Conservation (phyloP, 768 basidiomycete genomes). For the Tulasnella calospora region DNA sequence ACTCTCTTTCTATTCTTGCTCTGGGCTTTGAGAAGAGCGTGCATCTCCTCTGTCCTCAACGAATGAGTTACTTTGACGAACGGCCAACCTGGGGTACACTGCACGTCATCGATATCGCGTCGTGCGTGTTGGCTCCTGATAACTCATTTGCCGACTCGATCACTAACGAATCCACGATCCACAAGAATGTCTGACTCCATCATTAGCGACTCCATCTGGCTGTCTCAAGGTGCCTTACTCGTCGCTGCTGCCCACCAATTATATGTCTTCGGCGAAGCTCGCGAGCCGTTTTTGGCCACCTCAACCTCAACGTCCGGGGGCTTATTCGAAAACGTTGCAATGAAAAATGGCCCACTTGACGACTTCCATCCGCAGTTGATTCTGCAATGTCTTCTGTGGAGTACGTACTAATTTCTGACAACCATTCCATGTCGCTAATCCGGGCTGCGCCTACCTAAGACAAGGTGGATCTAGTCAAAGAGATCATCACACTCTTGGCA, state of each 20-base stretch:
- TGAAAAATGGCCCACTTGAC: constrained; percentile 76
- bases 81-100: constrained; percentile 74
- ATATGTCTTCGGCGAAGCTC: constrained; percentile 63
- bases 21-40: constrained; percentile 77
- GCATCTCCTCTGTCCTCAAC: constrained; percentile 85
- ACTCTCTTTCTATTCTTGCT: constrained; percentile 84
- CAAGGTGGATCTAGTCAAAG: constrained; percentile 80
- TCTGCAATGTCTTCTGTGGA: constrained; percentile 87
- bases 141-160: not conserved
- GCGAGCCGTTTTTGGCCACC: constrained; percentile 28
- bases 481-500: constrained; percentile 66
- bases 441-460: constrained; percentile 43
- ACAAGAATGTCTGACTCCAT: constrained; percentile 66
- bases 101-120: constrained; percentile 61
- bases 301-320: constrained; percentile 40
- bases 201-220: constrained; percentile 89
- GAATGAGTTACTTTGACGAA: constrained; percentile 85
- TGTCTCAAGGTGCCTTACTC: constrained; percentile 73
- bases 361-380: constrained; percentile 94
- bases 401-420: constrained; percentile 43
- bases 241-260: constrained; percentile 80
- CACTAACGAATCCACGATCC: not conserved
- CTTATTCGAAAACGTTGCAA: constrained; percentile 76
- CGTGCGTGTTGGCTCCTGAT: constrained; percentile 45
- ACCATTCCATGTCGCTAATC: constrained; percentile 19